Conservation (phyloP, 257 asterid genomes). For the Ophiorrhiza pumila region DNA sequence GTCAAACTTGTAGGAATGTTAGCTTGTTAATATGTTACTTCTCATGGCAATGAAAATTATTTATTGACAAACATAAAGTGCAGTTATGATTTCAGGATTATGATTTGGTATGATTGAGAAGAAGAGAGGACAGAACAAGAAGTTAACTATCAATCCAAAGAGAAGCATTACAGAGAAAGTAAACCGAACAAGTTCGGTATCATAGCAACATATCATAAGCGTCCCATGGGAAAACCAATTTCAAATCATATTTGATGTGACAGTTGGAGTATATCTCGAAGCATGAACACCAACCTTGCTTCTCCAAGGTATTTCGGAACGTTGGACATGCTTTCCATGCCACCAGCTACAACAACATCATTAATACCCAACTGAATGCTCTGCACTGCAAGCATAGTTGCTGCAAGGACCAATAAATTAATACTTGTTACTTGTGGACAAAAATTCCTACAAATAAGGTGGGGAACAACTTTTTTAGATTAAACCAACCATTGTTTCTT, state of each 20-base stretch:
- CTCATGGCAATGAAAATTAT: background rate
- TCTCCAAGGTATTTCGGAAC: conserved; percentile 91
- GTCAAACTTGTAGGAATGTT: background rate
- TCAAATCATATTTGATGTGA: background rate
- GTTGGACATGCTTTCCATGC: conserved; percentile 99
- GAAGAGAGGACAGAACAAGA: conserved; percentile 1
- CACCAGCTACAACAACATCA: conserved; percentile 98
- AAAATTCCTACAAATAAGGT: background rate
- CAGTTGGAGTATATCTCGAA: background rate
- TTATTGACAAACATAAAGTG: background rate
- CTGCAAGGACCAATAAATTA: conserved; percentile 44
- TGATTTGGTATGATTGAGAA: background rate
- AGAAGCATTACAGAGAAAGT: background rate
- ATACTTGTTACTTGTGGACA: conserved; percentile 1
- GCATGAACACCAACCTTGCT: conserved; percentile 65
- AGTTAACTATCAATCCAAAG: background rate
- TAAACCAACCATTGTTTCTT: background rate
- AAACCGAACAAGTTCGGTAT: background rate
- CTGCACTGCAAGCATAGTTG: conserved; percentile 92
- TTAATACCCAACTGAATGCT: conserved; percentile 90
- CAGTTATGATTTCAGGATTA: background rate
- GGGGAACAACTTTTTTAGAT: background rate
- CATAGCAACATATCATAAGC: too few species aligned
- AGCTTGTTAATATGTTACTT: background rate
- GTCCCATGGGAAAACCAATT: background rate